These are phyloP conservation scores for Russula virescens DNA, from an alignment of 768 basidiomycete species.

Conservation along the genomic window DNA sequence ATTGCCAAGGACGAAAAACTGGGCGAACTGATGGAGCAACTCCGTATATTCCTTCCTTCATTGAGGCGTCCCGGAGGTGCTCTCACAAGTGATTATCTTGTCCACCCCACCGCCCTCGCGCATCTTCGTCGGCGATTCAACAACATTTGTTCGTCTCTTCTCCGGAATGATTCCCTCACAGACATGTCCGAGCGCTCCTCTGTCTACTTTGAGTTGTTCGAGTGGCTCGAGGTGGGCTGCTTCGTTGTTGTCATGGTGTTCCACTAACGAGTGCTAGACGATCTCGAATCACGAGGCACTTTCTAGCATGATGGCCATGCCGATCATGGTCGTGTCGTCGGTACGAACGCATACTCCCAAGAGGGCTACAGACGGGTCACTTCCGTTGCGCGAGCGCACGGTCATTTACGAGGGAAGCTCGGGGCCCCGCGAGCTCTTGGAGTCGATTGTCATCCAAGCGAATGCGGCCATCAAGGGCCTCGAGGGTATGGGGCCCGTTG, in stretches of 20 bases:
- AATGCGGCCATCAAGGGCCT: conserved; percentile 87
- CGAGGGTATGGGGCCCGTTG: conserved; percentile 54
- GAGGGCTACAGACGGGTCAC: conserved; percentile 40
- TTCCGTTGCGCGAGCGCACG: conserved; percentile 67
- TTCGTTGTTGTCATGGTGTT: neutral
- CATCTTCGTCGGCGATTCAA: conserved; percentile 91
- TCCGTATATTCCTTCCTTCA: conserved; percentile 82
- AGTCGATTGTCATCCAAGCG: conserved; percentile 89
- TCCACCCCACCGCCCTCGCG: conserved; percentile 87
- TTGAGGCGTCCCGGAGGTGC: conserved; percentile 70
- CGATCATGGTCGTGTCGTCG: conserved; percentile 80
- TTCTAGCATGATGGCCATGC: conserved; percentile 96
- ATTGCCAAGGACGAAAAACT: conserved; percentile 68
- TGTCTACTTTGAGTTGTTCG: conserved; percentile 83
- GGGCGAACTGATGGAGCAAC: conserved; percentile 56
- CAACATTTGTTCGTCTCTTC: conserved; percentile 74
- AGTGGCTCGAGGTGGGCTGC: conserved; percentile 78
- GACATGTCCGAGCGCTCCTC: conserved; percentile 89
- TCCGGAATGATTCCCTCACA: conserved; percentile 87
- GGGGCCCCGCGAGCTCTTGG: conserved; percentile 85
- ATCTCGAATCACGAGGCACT: conserved; percentile 91
- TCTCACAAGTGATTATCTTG: conserved; percentile 81
- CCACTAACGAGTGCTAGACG: conserved; percentile 47
- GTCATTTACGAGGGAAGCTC: conserved; percentile 88
- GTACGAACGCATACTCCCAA: conserved; percentile 59